phyloP scores from a whole-genome alignment of 495 filamentous ascomycete genomes.

The Barbatosphaeria neglecta region DNA sequence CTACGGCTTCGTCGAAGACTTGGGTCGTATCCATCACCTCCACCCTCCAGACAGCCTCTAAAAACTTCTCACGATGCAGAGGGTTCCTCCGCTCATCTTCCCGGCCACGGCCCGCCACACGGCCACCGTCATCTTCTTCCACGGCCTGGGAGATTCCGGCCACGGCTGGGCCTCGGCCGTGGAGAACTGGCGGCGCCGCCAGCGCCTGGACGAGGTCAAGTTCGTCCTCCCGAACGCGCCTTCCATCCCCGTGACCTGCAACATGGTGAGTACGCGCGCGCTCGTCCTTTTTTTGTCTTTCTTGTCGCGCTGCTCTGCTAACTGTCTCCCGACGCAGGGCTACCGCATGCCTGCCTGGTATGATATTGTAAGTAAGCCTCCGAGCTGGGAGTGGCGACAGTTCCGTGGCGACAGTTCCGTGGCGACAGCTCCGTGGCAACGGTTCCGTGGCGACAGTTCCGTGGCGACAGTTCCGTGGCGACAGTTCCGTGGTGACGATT shows the following conservation, averaged over 20 bases:
- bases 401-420: no score
- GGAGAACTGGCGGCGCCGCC: constrained; percentile 77
- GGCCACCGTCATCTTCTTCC: constrained; percentile 86
- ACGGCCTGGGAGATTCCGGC: constrained; percentile 66
- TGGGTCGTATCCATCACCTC: no score
- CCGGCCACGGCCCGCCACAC: constrained; percentile 86
- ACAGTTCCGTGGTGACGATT: no score
- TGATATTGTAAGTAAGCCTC: constrained; percentile 57
- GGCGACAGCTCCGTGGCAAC: no score
- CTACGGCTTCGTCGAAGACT: no score
- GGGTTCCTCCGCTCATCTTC: constrained; percentile 57
- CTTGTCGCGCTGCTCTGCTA: background rate
- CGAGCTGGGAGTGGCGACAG: background rate
- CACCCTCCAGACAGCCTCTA: no score
- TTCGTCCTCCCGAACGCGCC: constrained; percentile 96
- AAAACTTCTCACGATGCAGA: no score
- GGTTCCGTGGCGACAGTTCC: no score
- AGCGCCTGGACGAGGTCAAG: constrained; percentile 76
- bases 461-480: no score
- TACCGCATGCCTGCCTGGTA: constrained; percentile 90
- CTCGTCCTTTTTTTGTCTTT: background rate
- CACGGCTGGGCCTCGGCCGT: constrained; percentile 68
- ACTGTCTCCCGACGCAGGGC: constrained; percentile 25
- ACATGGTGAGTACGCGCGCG: constrained; percentile 11
- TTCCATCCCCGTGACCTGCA: constrained; percentile 79